Conservation (phyloP, 768 basidiomycete genomes). For the Vararia minispora region DNA sequence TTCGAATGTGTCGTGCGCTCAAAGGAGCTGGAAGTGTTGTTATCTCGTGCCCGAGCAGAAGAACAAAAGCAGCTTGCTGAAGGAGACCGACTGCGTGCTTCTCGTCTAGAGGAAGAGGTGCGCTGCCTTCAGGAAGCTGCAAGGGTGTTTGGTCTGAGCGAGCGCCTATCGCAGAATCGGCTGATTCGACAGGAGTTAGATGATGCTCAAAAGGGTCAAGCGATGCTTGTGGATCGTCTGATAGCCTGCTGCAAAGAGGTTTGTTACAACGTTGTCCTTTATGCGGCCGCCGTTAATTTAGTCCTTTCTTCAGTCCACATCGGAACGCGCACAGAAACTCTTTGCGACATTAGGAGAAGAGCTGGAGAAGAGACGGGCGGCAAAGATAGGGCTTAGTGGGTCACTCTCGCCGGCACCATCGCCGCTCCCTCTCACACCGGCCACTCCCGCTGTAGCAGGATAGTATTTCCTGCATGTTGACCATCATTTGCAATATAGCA, state of each 20-base stretch:
- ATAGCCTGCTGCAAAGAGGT: conserved; percentile 86
- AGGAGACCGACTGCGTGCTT: conserved; percentile 55
- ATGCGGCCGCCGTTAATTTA: neutral
- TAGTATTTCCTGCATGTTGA: too few species aligned
- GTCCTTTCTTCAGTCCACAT: conserved; percentile 46
- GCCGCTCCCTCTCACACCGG: conserved; percentile 6
- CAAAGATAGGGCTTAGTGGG: too few species aligned
- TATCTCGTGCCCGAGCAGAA: conserved; percentile 79
- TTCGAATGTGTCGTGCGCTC: conserved; percentile 89
- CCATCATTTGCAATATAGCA: too few species aligned
- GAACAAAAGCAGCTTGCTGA: conserved; percentile 81
- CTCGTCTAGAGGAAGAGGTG: conserved; percentile 69
- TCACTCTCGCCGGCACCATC: too few species aligned
- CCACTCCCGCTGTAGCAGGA: too few species aligned
- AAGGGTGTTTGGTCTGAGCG: too few species aligned
- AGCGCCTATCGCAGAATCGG: conserved; percentile 38
- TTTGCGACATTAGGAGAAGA: conserved; percentile 78
- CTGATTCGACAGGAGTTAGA: conserved; percentile 69
- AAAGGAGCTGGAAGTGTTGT: conserved; percentile 80
- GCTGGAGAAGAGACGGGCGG: conserved; percentile 67
- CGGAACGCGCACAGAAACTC: conserved; percentile 71
- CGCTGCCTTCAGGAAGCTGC: too few species aligned
- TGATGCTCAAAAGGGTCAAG: conserved; percentile 68
- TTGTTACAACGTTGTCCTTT: conserved; percentile 18
- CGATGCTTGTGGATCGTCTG: conserved; percentile 73